These are phyloP conservation scores for Colletotrichum coccodes DNA, from an alignment of 2,329 filamentous ascomycete species.

Conservation along the genomic window DNA sequence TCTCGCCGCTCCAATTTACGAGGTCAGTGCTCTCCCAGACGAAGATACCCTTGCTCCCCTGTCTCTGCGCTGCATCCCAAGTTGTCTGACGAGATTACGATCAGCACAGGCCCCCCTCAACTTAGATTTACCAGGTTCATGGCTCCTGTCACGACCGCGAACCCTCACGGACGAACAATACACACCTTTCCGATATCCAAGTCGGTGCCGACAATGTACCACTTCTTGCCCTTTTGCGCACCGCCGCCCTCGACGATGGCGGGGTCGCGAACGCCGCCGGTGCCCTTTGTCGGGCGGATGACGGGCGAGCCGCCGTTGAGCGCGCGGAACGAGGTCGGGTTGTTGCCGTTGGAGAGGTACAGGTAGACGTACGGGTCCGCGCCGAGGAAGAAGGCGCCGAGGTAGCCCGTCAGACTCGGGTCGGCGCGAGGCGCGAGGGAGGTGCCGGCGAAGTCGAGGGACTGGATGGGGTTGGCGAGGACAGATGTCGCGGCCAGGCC, in stretches of 20 bases:
- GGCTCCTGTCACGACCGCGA: background rate
- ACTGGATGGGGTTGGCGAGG: slow-evolving; percentile 23
- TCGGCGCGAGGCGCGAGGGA: slow-evolving; percentile 44
- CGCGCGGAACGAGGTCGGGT: slow-evolving; percentile 57
- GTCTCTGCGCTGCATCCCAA: slow-evolving; percentile 63
- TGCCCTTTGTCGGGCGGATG: slow-evolving; percentile 60
- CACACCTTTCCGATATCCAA: slow-evolving; percentile 58
- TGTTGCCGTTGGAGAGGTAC: slow-evolving; percentile 63
- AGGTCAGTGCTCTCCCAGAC: slow-evolving; percentile 65
- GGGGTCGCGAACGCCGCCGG: slow-evolving; percentile 62
- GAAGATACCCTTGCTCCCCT: slow-evolving; percentile 61
- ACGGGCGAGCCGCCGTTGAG: slow-evolving; percentile 60
- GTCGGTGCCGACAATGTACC: slow-evolving; percentile 66
- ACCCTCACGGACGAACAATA: background rate
- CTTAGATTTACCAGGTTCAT: background rate
- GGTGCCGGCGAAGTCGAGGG: slow-evolving; percentile 38
- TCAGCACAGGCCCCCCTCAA: background rate
- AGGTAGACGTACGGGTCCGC: slow-evolving; percentile 64
- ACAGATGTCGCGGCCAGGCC: slow-evolving; percentile 10
- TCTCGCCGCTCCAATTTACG: slow-evolving; percentile 58
- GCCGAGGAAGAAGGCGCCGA: slow-evolving; percentile 65
- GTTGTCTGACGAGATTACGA: slow-evolving; percentile 48
- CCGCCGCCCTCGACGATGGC: slow-evolving; percentile 59
- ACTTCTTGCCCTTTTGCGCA: slow-evolving; percentile 57
- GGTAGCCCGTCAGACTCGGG: slow-evolving; percentile 57